Percentiles rank a stretch among this genome's conserved stretches.
These are phyloP conservation scores for Coemansia aciculifera DNA, from an alignment of 192 early-diverging fungal species.

Conservation along the genomic window DNA sequence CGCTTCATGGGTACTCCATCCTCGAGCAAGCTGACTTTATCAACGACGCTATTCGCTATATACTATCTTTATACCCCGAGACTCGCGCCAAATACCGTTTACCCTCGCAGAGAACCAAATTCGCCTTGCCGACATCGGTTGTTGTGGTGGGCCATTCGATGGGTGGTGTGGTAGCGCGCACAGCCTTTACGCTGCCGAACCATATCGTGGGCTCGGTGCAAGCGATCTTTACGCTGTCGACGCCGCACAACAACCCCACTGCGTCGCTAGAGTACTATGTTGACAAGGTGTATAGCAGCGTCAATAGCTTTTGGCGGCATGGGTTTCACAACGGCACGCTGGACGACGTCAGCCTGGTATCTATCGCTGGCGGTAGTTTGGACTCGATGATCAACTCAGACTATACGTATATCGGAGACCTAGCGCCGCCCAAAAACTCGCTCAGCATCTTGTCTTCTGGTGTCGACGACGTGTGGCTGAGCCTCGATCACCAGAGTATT, in stretches of 20 bases:
- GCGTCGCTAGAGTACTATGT: conserved; percentile 65
- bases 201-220: conserved; percentile 69
- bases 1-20: conserved; percentile 79
- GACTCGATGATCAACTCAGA: conserved; percentile 86
- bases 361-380: conserved; percentile 86
- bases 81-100: conserved; percentile 32
- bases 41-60: conserved; percentile 77
- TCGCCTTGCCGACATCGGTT: conserved; percentile 67
- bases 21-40: conserved; percentile 85
- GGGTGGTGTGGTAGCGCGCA: conserved; percentile 93
- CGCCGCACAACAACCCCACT: conserved; percentile 83
- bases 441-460: conserved; percentile 77
- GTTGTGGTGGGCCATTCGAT: conserved; percentile 91
- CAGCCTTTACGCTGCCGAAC: conserved; percentile 69
- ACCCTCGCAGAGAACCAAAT: conserved; percentile 22
- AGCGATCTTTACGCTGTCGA: conserved; percentile 84
- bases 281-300: conserved; percentile 60
- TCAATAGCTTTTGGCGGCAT: conserved; percentile 72
- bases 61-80: conserved; percentile 68
- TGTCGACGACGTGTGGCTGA: conserved; percentile 85
- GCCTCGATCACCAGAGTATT: conserved; percentile 82
- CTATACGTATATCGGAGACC: conserved; percentile 62
- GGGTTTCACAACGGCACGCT: conserved; percentile 49
- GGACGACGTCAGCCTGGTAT: conserved; percentile 70
- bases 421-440: conserved; percentile 67